phyloP scores from a whole-genome alignment of 2,329 filamentous ascomycete species.

The Dactylellina cionopaga region DNA sequence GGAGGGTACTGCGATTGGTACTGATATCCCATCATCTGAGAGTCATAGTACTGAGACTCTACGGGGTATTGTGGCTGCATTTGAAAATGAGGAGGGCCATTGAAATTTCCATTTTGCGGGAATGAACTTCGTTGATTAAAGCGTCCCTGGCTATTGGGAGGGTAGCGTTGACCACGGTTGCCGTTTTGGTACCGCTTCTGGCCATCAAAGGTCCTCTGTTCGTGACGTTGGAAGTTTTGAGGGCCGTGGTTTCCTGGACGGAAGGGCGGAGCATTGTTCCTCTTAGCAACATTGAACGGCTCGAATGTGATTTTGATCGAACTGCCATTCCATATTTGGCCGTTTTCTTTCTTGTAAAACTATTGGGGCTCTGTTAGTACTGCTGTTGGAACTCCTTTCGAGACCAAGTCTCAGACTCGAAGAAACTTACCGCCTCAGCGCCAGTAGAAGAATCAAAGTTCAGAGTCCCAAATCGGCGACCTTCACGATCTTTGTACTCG shows the following conservation, averaged over 20 bases:
- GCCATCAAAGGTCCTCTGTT: slow-evolving; percentile 24
- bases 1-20: slow-evolving; percentile 34
- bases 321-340: slow-evolving; percentile 35
- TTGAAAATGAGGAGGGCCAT: slow-evolving; percentile 14
- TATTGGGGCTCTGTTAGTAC: neutral
- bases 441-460: slow-evolving; percentile 38
- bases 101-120: slow-evolving; percentile 14
- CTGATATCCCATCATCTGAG: slow-evolving; percentile 43
- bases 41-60: slow-evolving; percentile 32
- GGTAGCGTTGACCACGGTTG: slow-evolving; percentile 23
- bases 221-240: slow-evolving; percentile 33
- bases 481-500: slow-evolving; percentile 41
- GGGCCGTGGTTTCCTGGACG: slow-evolving; percentile 11
- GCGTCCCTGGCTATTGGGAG: slow-evolving; percentile 15
- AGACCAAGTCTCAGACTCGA: neutral
- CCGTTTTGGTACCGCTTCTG: slow-evolving; percentile 28
- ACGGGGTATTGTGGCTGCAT: slow-evolving; percentile 8
- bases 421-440: slow-evolving; percentile 39
- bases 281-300: slow-evolving; percentile 45
- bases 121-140: slow-evolving; percentile 39
- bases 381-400: neutral
- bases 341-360: slow-evolving; percentile 46
- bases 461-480: slow-evolving; percentile 43
- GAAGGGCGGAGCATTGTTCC: slow-evolving; percentile 33
- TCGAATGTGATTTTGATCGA: slow-evolving; percentile 36